Evolutionary conservation across 352 stramenopile species (phyloP).

Genomic region (Peronospora tabacina): DNA sequence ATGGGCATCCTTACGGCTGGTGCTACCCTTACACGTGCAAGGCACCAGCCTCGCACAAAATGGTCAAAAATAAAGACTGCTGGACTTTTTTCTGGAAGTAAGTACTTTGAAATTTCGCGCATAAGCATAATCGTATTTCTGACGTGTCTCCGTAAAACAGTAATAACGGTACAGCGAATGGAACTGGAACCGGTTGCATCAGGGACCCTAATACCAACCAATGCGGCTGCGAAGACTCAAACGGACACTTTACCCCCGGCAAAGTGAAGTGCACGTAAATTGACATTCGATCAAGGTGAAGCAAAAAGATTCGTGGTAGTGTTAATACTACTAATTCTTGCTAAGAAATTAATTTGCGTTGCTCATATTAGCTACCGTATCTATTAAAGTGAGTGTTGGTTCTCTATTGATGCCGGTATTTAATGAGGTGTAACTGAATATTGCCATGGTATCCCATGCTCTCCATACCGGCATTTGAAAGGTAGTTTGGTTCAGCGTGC

Average conservation of each 20-base stretch:
- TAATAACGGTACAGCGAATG: constrained; percentile 11
- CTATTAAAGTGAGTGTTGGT: too few species aligned
- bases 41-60: not conserved
- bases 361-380: too few species aligned
- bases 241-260: constrained; percentile 23
- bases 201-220: constrained; percentile 16
- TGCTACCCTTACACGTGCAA: constrained; percentile 32
- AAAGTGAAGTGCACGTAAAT: constrained; percentile 23
- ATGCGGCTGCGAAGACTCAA: constrained; percentile 31
- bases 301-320: too few species aligned
- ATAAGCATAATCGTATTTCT: not conserved
- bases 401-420: too few species aligned
- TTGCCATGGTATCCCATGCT: constrained; percentile 12
- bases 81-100: constrained; percentile 40
- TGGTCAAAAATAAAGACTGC: constrained; percentile 20
- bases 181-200: constrained; percentile 27
- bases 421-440: too few species aligned
- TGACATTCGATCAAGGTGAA: not conserved
- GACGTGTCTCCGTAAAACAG: constrained; percentile 13
- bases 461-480: not conserved
- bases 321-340: too few species aligned
- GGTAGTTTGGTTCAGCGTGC: constrained; percentile 19
- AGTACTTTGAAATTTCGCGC: constrained; percentile 2
- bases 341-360: too few species aligned
- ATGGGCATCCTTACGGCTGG: constrained; percentile 28